A percentile compares a stretch with the other conserved stretches of the same genome.
Evolutionary conservation across 2,329 filamentous ascomycete species (phyloP).

Genomic region (Aspergillus flavus): DNA sequence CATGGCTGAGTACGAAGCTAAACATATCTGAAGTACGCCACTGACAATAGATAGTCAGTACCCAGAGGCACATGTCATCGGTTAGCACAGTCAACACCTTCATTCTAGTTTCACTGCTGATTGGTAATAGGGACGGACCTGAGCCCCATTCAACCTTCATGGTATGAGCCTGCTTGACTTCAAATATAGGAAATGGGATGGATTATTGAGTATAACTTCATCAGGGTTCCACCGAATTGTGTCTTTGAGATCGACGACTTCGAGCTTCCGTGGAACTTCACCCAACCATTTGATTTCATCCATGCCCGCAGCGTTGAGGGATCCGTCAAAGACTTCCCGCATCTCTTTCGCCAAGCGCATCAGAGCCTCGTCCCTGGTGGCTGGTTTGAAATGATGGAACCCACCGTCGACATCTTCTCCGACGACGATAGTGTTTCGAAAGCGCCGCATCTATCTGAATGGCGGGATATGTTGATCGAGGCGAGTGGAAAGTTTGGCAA

Average conservation of each 20-base stretch:
- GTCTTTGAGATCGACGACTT: constrained; percentile 34
- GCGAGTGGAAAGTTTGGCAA: constrained; percentile 38
- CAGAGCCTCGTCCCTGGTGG: constrained; percentile 51
- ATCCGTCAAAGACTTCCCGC: constrained; percentile 24
- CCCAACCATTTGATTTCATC: constrained; percentile 30
- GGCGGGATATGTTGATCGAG: constrained; percentile 28
- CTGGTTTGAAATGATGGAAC: constrained; percentile 53
- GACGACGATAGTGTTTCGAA: constrained; percentile 33
- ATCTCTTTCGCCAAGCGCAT: constrained; percentile 29
- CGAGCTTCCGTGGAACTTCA: constrained; percentile 29
- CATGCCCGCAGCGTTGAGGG: constrained; percentile 30
- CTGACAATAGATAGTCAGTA: constrained; percentile 20
- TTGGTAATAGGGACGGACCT: constrained; percentile 28
- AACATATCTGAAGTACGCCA: neutral
- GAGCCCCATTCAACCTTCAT: constrained; percentile 30
- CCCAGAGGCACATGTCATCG: constrained; percentile 27
- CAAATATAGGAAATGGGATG: neutral
- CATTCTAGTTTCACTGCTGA: neutral
- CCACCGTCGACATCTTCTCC: constrained; percentile 31
- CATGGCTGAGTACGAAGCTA: constrained; percentile 29
- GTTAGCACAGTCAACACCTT: constrained; percentile 5
- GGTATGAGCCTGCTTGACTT: constrained; percentile 18
- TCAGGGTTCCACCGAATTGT: constrained; percentile 33
- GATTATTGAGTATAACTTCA: neutral
- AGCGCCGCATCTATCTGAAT: constrained; percentile 31